Base-by-base conservation (phyloP, 768 basidiomycete species). In the Pleurotus salmoneostramineus region DNA sequence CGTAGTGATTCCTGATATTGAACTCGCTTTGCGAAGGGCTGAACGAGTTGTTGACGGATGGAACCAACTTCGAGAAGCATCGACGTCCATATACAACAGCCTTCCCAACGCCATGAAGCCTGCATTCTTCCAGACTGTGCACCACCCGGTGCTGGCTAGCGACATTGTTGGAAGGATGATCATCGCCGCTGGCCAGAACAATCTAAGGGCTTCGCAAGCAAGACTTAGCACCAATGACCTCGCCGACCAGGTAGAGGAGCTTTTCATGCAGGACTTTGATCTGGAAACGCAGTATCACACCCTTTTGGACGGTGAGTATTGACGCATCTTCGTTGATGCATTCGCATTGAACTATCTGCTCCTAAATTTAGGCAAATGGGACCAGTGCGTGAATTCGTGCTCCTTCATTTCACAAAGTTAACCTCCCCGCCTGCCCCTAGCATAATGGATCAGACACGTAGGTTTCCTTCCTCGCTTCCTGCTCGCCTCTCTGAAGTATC, bases 401-500 rank as follows among this genome's bases (percentile, higher is more conserved):
- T 56, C 15, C 42, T 40, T 27, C 3, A 43, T 35, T 36, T n/a
- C 17, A 50, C 7, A 6, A 21, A 12, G 14, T 50, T 56, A 27
- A 52, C 46, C 51, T 35, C 6, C 12, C 17, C 35, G 15, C 35
- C 31, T n/a, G 11, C 17, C 21, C 6, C 4, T 45, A 80, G 78
- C 64, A 88, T 89, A 80, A 86, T 89, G 83, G 83, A 85, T 64
- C 86, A 88, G 65, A 85, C 85, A n/a, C 85, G 77, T 77, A 56
- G 59, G 74, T 63, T 27, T 17, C 1, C 4, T 33, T 11, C 14
- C 7, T 49, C 35, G 15, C 21, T 34, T 31, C 10, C 10, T 44
- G 17, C 2, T 17, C 42, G 5, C 14, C 6, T 33, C 4, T 42
- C 31, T 14, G 6, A 2, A 5, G 36, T 51, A 46, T 50, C n/a